These are phyloP conservation scores for Chaetomidium leptoderma DNA, from an alignment of 495 filamentous ascomycete species.

Conservation along the genomic window DNA sequence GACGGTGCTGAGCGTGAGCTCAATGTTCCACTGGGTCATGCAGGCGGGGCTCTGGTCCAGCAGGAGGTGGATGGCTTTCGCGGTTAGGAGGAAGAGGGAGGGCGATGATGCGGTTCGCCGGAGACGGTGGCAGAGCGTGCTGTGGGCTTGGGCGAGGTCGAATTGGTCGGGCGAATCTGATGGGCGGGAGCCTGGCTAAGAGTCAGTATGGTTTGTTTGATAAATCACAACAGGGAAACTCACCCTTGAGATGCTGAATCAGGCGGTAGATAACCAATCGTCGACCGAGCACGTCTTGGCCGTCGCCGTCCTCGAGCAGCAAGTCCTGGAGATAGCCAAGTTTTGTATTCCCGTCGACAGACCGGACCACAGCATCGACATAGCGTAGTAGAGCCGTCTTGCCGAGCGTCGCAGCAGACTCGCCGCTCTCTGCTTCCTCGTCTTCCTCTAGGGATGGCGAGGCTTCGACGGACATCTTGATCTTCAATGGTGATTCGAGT, in stretches of 20 bases:
- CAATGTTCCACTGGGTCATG: constrained; percentile 68
- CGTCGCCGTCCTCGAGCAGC: constrained; percentile 12
- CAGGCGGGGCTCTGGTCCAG: constrained; percentile 51
- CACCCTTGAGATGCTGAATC: constrained; percentile 26
- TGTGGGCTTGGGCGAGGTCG: constrained; percentile 33
- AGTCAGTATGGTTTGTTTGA: not conserved
- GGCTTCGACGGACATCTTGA: constrained; percentile 10
- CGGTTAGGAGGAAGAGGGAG: constrained; percentile 52
- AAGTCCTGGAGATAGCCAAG: constrained; percentile 27
- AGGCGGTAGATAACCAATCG: constrained; percentile 27
- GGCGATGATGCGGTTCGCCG: not conserved
- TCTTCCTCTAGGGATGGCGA: not conserved
- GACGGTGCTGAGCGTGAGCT: constrained; percentile 56
- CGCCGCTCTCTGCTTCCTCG: not conserved
- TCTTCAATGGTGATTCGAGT: constrained; percentile 19
- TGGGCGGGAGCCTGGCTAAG: constrained; percentile 14
- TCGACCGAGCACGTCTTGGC: constrained; percentile 7
- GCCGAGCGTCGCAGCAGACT: constrained; percentile 12
- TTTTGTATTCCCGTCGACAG: constrained; percentile 25
- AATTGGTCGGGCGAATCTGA: constrained; percentile 14
- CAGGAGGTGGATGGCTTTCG: constrained; percentile 53
- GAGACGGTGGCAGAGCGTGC: constrained; percentile 24
- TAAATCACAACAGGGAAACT: not conserved
- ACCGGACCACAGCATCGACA: constrained; percentile 23
- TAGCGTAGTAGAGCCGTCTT: constrained; percentile 22